Percentiles rank a stretch among this genome's conserved stretches.
Evolutionary conservation across 805 yeast genomes (phyloP).

Genomic region (Maudiozyma serrabonitensis): DNA sequence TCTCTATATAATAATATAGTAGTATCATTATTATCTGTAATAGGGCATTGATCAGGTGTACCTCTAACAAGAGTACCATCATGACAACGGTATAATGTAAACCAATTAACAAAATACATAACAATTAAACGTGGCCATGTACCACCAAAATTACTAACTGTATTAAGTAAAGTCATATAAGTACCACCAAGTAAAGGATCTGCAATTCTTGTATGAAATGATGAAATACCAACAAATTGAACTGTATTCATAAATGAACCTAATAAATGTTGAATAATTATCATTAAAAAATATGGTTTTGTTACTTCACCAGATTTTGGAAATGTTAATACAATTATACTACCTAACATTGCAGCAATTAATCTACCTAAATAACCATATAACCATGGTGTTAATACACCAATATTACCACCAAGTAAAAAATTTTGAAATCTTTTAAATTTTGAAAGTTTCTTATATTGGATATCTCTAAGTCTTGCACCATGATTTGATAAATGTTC

Average conservation of each 20-base stretch:
- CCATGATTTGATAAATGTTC: slow-evolving; percentile 2
- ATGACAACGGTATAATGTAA: slow-evolving; percentile 58
- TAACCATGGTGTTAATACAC: slow-evolving; percentile 83
- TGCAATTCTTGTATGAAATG: slow-evolving; percentile 91
- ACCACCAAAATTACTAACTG: slow-evolving; percentile 88
- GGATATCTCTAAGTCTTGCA: not conserved
- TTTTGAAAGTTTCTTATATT: slow-evolving; percentile 3
- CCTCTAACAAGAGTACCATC: slow-evolving; percentile 3
- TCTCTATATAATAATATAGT: slow-evolving; percentile 46
- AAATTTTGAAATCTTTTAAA: slow-evolving; percentile 15
- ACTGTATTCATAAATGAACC: slow-evolving; percentile 91
- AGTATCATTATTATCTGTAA: slow-evolving; percentile 22
- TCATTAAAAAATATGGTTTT: slow-evolving; percentile 49
- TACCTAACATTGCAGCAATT: slow-evolving; percentile 66
- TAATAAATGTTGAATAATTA: slow-evolving; percentile 71
- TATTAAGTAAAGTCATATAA: slow-evolving; percentile 92
- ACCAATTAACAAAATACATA: slow-evolving; percentile 66
- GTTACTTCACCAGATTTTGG: slow-evolving; percentile 47
- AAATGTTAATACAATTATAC: slow-evolving; percentile 57
- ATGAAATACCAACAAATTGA: slow-evolving; percentile 88
- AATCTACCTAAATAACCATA: slow-evolving; percentile 78
- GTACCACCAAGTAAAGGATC: slow-evolving; percentile 97
- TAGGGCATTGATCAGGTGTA: not conserved
- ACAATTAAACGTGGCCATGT: slow-evolving; percentile 93
- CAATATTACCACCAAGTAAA: slow-evolving; percentile 28